Evolutionary conservation across 768 basidiomycete species (phyloP), one percentile per base, ranked within the genome.

Genomic region (Lactarius quietus): DNA sequence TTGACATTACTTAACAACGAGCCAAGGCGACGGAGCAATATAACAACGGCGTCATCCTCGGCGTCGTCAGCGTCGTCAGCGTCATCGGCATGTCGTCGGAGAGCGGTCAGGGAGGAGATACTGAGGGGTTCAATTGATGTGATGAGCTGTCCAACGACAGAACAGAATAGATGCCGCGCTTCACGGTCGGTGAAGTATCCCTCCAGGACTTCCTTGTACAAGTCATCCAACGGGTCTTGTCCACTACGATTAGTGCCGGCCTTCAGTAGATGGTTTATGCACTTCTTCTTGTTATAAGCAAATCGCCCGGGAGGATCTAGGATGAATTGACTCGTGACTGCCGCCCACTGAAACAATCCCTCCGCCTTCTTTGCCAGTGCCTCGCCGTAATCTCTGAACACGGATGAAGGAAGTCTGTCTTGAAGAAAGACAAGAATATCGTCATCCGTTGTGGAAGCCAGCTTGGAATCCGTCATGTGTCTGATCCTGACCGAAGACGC

Each of bases 81-180:
- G 38, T 38, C 38, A 5, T 15, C 3, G 17, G 26, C 14, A 18
- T 20, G 23, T 48, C 5, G 23, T 48, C 45, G 45, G n/a, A 48
- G 45, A 26, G 45, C 15, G 45, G 45, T 26, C 14, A 48, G 23
- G 45, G 45, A 48, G 23, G 2, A 10, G 45, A 48, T 6, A 26
- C 23, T 48, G 23, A 48, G 45, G 6, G 45, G 45, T 48, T 48
- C 45, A 26, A 48, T 48, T 0, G 59, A 28, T n/a, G 59, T 20
- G 9, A 60, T 7, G 26, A 60, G 43, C 14, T 60, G 59, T 45
- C 59, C 59, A 20, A 60, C 12, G n/a, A 51, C 59, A 14, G 23
- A 36, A 17, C 59, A 45, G 29, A 60, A 60, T 31, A 52, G 31
- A 51, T 20, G 12, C 31, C 20, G 39, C 15, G 38, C 2, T 43